Evolutionary conservation across 179 eudicot species (phyloP).

Genomic region (Corrigiola litoralis): DNA sequence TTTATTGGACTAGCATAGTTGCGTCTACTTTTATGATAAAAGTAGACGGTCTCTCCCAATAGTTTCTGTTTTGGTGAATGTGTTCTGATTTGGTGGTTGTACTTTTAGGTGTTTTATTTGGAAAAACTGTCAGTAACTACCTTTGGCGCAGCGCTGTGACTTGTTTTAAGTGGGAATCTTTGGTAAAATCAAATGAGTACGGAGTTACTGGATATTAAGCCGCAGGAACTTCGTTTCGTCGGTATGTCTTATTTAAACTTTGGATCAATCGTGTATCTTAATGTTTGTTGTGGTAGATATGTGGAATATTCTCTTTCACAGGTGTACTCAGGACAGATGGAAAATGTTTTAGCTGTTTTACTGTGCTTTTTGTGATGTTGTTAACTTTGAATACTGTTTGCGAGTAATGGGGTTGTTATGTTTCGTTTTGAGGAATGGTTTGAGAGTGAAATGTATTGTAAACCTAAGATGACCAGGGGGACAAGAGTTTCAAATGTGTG

Average conservation of each 20-base stretch:
- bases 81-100: conserved; percentile 4
- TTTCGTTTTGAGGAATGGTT: background rate
- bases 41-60: no score
- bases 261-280: background rate
- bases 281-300: background rate
- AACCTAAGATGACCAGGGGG: background rate
- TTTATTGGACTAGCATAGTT: no score
- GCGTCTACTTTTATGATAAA: no score
- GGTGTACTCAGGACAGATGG: background rate
- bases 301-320: background rate
- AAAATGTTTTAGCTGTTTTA: background rate
- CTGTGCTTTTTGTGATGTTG: background rate
- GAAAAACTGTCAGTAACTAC: no score
- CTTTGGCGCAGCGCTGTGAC: no score
- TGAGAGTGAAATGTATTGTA: background rate
- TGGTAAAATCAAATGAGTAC: conserved; percentile 33
- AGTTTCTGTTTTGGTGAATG: background rate
- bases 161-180: background rate
- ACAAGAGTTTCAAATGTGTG: no score
- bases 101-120: background rate
- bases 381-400: background rate
- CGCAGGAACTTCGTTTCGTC: conserved; percentile 53
- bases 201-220: conserved; percentile 51
- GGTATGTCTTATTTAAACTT: conserved; percentile 29
- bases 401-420: background rate